Conservation (phyloP, 305 asterid genomes). For the Fraxinus velutina region DNA sequence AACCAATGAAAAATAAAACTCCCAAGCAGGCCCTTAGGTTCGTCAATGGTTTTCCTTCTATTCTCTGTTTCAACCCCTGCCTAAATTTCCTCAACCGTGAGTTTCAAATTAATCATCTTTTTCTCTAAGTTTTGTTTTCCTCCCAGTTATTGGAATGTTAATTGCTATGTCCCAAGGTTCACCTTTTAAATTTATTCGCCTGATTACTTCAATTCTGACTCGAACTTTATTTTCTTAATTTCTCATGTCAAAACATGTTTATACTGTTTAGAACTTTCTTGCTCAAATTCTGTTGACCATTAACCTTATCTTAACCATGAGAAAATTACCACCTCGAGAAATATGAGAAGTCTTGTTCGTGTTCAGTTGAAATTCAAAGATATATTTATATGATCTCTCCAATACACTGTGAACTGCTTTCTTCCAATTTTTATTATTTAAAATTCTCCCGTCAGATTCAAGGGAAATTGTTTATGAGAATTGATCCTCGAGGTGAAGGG, state of each 20-base stretch:
- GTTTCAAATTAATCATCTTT: conserved; percentile 16
- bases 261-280: neutral
- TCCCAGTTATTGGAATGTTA: neutral
- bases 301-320: neutral
- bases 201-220: neutral
- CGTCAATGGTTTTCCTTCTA: conserved; percentile 2
- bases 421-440: neutral
- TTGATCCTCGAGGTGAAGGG: conserved; percentile 39
- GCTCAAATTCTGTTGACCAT: neutral
- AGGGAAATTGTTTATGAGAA: conserved; percentile 36
- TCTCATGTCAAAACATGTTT: neutral
- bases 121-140: neutral
- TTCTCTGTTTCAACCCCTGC: conserved; percentile 17
- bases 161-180: neutral
- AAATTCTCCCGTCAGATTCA: conserved; percentile 21
- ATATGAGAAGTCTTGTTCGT: neutral
- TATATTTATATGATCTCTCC: neutral
- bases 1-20: too few species aligned
- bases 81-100: neutral
- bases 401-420: conserved; percentile 13
- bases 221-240: neutral
- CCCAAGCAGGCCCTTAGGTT: neutral
- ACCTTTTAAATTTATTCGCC: neutral
- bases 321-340: neutral
- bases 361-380: neutral